phyloP scores from a whole-genome alignment of 1,284 basidiomycete species.

The Clitocybe nebularis region DNA sequence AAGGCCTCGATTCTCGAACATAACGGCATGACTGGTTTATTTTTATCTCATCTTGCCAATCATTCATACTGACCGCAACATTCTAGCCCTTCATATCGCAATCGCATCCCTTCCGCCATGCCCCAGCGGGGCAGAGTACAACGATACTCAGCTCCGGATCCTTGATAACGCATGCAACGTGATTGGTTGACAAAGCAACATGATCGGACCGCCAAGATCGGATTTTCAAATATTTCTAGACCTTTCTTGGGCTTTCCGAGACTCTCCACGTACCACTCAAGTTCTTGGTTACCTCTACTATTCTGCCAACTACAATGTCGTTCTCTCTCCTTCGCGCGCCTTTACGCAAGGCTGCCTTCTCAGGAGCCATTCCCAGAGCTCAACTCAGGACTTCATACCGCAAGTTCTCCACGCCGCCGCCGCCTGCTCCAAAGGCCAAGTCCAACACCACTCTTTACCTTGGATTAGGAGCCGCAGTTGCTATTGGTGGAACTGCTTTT shows the following conservation, averaged over 20 bases:
- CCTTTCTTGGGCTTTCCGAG: conserved; percentile 3
- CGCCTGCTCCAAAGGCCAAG: conserved; percentile 36
- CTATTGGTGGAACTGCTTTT: conserved; percentile 48
- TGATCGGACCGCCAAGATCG: conserved; percentile 2
- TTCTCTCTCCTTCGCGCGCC: conserved; percentile 45
- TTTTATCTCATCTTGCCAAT: no score
- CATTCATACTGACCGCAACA: no score
- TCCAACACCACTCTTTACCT: conserved; percentile 53
- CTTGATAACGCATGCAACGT: conserved; percentile 14
- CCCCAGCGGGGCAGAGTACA: no score
- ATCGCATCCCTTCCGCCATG: no score
- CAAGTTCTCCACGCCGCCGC: conserved; percentile 53
- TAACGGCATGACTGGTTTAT: no score
- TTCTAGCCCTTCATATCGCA: no score
- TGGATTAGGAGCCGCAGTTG: conserved; percentile 50
- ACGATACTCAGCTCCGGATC: conserved; percentile 4
- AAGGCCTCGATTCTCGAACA: no score
- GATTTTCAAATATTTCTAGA: conserved; percentile 10
- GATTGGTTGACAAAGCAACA: conserved; percentile 19
- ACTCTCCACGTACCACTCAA: conserved; percentile 3
- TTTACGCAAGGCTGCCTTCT: conserved; percentile 37
- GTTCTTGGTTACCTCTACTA: conserved; percentile 3
- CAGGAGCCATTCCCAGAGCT: conserved; percentile 27
- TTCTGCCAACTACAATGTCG: conserved; percentile 39
- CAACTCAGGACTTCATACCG: conserved; percentile 39